A percentile compares a stretch with the other conserved stretches of the same genome.
Conservation (phyloP, 1,139 yeast genomes). For the Saccharomyces hybrid region DNA sequence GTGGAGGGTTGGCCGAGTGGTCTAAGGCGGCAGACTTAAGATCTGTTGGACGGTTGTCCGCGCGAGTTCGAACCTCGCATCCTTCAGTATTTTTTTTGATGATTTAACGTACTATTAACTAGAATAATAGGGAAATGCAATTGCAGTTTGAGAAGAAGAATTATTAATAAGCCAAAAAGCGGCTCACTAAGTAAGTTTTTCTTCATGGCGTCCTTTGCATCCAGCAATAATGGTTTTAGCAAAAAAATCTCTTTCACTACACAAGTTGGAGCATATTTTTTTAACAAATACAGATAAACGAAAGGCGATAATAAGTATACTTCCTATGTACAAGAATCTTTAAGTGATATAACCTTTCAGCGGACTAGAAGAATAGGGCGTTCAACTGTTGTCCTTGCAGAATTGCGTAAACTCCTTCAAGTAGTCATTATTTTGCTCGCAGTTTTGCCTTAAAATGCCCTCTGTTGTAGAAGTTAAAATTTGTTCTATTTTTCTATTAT, state of each 20-base stretch:
- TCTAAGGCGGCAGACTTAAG: constrained; percentile 9
- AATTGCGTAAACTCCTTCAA: constrained; percentile 19
- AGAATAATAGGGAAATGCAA: background rate
- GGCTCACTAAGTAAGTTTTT: too few species aligned
- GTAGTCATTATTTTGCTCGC: constrained; percentile 31
- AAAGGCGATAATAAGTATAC: background rate
- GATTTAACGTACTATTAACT: background rate
- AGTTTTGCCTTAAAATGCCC: constrained; percentile 33
- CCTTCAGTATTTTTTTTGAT: constrained; percentile 46
- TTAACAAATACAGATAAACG: background rate
- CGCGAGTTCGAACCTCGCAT: constrained; percentile 79
- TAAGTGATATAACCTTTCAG: background rate
- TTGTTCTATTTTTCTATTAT: constrained; percentile 37
- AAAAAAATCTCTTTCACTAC: background rate
- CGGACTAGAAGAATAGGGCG: background rate
- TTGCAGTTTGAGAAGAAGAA: background rate
- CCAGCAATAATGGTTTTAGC: background rate
- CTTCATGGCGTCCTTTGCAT: background rate
- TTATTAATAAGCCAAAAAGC: too few species aligned
- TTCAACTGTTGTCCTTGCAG: background rate
- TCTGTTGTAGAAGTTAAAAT: constrained; percentile 36
- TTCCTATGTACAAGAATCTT: background rate
- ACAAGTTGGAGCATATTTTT: background rate
- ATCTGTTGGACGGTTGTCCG: constrained; percentile 38
- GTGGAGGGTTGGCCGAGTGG: constrained; percentile 8